Percentiles rank a stretch among this genome's conserved stretches.
Conservation (phyloP, 2,329 filamentous ascomycete species). For the Hymenoscyphus fructigenus region DNA sequence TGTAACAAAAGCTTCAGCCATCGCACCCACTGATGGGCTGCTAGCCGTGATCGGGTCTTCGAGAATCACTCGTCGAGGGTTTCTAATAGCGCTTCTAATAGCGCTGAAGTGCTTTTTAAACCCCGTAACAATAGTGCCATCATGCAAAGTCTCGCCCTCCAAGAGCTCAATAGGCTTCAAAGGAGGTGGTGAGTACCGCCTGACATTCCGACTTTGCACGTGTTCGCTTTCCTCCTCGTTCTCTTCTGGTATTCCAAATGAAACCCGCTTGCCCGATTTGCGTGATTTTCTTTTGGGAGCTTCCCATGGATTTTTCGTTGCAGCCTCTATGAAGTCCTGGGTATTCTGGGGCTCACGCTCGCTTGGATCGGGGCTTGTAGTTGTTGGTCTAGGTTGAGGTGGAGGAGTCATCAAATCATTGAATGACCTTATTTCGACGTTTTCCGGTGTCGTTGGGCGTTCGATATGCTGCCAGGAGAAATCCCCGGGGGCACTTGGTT, state of each 20-base stretch:
- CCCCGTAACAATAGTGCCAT: conserved; percentile 16
- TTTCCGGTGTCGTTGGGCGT: conserved; percentile 17
- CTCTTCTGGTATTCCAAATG: conserved; percentile 26
- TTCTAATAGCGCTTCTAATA: conserved; percentile 16
- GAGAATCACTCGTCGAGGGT: conserved; percentile 22
- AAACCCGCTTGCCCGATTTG: conserved; percentile 32
- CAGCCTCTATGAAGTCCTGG: conserved; percentile 28
- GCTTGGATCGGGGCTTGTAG: too few relatives aligned
- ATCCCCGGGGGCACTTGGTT: not conserved
- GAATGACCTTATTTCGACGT: conserved; percentile 25
- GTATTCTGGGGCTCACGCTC: conserved; percentile 18
- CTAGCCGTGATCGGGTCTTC: conserved; percentile 19
- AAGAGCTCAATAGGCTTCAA: conserved; percentile 9
- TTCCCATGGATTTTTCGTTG: conserved; percentile 33
- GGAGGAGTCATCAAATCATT: conserved; percentile 26
- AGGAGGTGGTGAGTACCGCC: conserved; percentile 25
- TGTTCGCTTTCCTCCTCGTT: conserved; percentile 14
- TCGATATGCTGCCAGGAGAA: conserved; percentile 22
- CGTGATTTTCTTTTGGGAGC: conserved; percentile 18
- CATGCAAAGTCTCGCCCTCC: conserved; percentile 23
- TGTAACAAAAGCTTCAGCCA: conserved; percentile 50
- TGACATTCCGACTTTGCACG: not conserved
- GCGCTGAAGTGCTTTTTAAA: conserved; percentile 26
- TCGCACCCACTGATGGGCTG: conserved; percentile 46
- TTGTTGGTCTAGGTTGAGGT: conserved; percentile 13